phyloP scores from a whole-genome alignment of 108 stramenopile genomes.

The Cylindrotheca fusiformis region DNA sequence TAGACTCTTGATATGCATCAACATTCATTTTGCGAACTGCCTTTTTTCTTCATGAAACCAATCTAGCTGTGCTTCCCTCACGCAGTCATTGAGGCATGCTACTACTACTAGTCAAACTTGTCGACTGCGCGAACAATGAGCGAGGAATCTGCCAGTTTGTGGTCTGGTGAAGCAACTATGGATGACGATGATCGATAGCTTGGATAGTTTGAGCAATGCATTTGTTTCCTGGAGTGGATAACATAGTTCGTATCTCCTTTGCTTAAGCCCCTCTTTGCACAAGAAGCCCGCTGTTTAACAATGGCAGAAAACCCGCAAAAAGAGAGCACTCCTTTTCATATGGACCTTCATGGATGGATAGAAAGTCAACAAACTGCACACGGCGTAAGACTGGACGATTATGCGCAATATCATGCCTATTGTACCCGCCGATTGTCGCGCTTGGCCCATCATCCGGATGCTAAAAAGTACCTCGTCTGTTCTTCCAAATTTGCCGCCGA shows the following conservation, averaged over 20 bases:
- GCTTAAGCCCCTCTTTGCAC: too few species aligned
- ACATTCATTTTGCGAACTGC: not conserved
- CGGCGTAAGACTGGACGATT: slow-evolving; percentile 53
- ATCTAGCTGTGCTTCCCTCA: too few species aligned
- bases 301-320: not conserved
- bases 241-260: too few species aligned
- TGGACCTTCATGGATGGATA: slow-evolving; percentile 33
- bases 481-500: slow-evolving; percentile 30
- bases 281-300: too few species aligned
- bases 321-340: slow-evolving; percentile 15
- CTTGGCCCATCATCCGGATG: slow-evolving; percentile 32
- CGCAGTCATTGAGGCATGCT: too few species aligned
- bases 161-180: too few species aligned
- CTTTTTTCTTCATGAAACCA: too few species aligned
- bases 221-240: too few species aligned
- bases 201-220: too few species aligned
- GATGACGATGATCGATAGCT: too few species aligned
- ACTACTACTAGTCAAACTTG: not conserved
- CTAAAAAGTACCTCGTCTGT: slow-evolving; percentile 44
- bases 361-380: slow-evolving; percentile 34
- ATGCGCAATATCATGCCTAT: slow-evolving; percentile 53
- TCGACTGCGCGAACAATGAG: not conserved
- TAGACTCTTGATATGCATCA: too few species aligned
- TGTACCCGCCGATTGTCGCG: slow-evolving; percentile 62
- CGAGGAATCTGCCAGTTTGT: too few species aligned